Evolutionary conservation across 768 basidiomycete species (phyloP), one percentile per base, ranked within the genome.

Genomic region (Russula olivacea): DNA sequence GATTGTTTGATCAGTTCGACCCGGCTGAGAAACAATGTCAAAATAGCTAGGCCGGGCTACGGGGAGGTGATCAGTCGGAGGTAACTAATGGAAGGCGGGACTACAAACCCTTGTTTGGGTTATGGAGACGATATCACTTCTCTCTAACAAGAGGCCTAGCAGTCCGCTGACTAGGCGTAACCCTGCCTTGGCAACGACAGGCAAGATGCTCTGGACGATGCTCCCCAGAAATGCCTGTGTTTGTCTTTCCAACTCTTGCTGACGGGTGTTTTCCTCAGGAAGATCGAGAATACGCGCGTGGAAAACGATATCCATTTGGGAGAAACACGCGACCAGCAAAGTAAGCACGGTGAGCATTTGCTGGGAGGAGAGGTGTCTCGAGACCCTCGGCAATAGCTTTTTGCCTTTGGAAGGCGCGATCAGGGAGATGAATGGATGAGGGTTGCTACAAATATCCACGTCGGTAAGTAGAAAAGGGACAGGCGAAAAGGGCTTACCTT

Each of bases 341-440:
- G 94, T 97, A 47, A 98, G 77, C 28, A 98, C 77, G 6, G 91
- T 93, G 43, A 93, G 82, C 81, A 92, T 87, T 71, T 89, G 87
- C 53, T 88, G 79, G 36, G 83, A 80, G 65, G 82, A 82, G 19
- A 98, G 81, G 68, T 93, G 89, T 21, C 95, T 87, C 11, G 92
- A 86, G 15, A 94, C 83, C 50, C 97, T 87, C 4, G 93, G 90
- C 14, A 99, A 79, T 28, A 99, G 81, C 64, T 87, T 87, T 78
- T 98, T 98, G 61, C 97, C 97, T 75, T 99, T 99, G 68, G 83
- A 83, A 4, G 91, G 87, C 21, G 81, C 82, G 53, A 99, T 81
- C 38, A 99, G 80, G 3, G 95, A 93, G 68, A 99, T 86, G 77
- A 99, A 98, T 2, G 97, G 97, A 76, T 99, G 97, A 3, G 96